Percentiles rank a stretch among this genome's conserved stretches.
Conservation (phyloP, 306 rosid genomes). For the Medicago arabica region DNA sequence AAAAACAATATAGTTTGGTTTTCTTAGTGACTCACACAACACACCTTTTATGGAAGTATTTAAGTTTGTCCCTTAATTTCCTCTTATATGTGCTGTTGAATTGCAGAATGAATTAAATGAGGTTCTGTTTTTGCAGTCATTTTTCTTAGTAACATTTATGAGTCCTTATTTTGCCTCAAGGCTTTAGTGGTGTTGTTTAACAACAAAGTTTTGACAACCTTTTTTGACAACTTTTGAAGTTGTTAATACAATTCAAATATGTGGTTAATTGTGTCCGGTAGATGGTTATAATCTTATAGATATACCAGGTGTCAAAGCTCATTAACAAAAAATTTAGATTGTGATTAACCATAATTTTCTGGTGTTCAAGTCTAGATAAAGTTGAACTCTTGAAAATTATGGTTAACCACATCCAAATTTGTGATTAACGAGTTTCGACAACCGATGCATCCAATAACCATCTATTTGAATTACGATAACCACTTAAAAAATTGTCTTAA, state of each 20-base stretch:
- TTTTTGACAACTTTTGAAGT: background rate
- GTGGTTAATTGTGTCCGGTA: background rate
- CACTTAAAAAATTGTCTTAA: background rate
- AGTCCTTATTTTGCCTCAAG: constrained; percentile 41
- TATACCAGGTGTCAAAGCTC: background rate
- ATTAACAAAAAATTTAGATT: background rate
- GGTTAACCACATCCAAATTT: background rate
- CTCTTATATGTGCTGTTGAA: constrained; percentile 44
- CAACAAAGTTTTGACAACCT: background rate
- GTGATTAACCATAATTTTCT: background rate
- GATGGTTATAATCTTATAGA: background rate
- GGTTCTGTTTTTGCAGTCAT: constrained; percentile 53
- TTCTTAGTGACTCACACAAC: constrained; percentile 20
- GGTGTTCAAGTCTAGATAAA: background rate
- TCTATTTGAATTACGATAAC: background rate
- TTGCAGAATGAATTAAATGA: constrained; percentile 43
- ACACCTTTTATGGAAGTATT: constrained; percentile 51
- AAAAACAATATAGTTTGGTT: constrained; percentile 35
- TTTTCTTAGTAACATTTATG: constrained; percentile 64
- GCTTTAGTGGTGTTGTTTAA: background rate
- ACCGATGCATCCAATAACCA: background rate
- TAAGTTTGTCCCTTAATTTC: constrained; percentile 49
- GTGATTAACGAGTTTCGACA: background rate
- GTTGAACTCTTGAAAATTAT: background rate
- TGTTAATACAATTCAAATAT: background rate